phyloP scores from a whole-genome alignment of 495 filamentous ascomycete species.

The Penicillium soppii region DNA sequence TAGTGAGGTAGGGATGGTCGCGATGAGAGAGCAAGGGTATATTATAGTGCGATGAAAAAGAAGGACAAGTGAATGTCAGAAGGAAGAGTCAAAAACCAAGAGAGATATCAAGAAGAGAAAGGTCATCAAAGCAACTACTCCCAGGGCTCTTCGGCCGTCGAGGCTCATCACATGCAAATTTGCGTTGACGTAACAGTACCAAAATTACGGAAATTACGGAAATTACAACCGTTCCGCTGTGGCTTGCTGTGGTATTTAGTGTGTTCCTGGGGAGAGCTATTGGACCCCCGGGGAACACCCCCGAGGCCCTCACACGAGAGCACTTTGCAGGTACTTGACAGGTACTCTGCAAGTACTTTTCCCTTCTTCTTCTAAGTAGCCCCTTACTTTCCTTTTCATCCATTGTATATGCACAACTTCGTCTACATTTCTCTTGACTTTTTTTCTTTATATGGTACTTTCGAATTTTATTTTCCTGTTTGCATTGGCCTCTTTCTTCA shows the following conservation, averaged over 20 bases:
- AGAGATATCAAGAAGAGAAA: constrained; percentile 9
- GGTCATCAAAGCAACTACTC: constrained; percentile 10
- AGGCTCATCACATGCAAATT: constrained; percentile 44
- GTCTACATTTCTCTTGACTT: neutral
- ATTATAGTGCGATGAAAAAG: neutral
- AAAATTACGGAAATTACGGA: constrained; percentile 32
- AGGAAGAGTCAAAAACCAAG: neutral
- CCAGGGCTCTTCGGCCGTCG: constrained; percentile 11
- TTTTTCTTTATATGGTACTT: too few relatives aligned
- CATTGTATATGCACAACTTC: neutral
- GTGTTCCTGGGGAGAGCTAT: constrained; percentile 7
- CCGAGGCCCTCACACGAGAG: constrained; percentile 6
- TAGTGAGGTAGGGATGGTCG: neutral
- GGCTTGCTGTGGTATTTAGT: constrained; percentile 1
- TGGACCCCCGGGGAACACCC: constrained; percentile 8
- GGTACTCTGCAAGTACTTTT: constrained; percentile 4
- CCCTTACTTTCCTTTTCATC: neutral
- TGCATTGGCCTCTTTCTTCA: neutral
- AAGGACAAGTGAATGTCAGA: constrained; percentile 3
- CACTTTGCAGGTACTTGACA: neutral
- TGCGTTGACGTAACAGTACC: constrained; percentile 30
- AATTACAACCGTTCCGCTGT: constrained; percentile 8
- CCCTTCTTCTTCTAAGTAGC: neutral
- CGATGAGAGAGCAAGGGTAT: neutral
- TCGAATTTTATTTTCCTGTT: too few relatives aligned